A percentile compares a stretch with the other conserved stretches of the same genome.
Evolutionary conservation across 371 early-diverging fungal species (phyloP).

Genomic region (Mortierella sp.): DNA sequence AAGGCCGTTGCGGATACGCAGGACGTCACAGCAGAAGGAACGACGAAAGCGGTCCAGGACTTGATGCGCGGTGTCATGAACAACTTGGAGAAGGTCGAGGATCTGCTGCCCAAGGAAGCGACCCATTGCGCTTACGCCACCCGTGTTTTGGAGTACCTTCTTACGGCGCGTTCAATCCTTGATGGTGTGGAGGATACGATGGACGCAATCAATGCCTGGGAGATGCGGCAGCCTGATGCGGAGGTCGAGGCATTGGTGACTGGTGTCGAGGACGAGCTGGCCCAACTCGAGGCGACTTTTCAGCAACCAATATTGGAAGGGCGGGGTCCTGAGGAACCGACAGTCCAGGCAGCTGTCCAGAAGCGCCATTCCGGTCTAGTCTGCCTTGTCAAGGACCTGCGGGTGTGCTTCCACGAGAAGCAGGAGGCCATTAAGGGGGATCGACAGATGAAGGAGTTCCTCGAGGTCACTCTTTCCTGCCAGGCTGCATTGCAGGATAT

Average conservation of each 20-base stretch:
- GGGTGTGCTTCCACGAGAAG: slow-evolving; percentile 38
- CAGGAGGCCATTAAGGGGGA: slow-evolving; percentile 50
- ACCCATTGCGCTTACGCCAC: slow-evolving; percentile 36
- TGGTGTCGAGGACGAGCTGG: slow-evolving; percentile 12
- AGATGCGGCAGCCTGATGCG: slow-evolving; percentile 48
- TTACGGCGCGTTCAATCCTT: slow-evolving; percentile 21
- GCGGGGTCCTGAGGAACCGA: slow-evolving; percentile 13
- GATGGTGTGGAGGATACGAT: slow-evolving; percentile 24
- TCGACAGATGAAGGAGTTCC: slow-evolving; percentile 51
- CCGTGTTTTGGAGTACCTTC: slow-evolving; percentile 44
- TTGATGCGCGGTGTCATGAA: slow-evolving; percentile 43
- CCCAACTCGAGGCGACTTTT: slow-evolving; percentile 16
- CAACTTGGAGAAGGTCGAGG: slow-evolving; percentile 49
- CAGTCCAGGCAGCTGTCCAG: slow-evolving; percentile 26
- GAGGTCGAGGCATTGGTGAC: slow-evolving; percentile 31
- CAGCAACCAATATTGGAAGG: background rate
- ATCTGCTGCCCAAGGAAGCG: slow-evolving; percentile 46
- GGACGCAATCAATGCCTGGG: slow-evolving; percentile 39
- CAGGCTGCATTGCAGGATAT: slow-evolving; percentile 28
- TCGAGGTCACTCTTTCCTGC: slow-evolving; percentile 36
- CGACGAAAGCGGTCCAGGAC: slow-evolving; percentile 32
- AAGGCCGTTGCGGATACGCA: slow-evolving; percentile 29
- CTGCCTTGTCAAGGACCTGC: slow-evolving; percentile 27
- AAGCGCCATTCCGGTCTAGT: slow-evolving; percentile 37
- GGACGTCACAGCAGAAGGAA: slow-evolving; percentile 42